Percentiles rank a stretch among this genome's conserved stretches.
Conservation (phyloP, 2,329 filamentous ascomycete species). For the Furcasterigmium furcatum region DNA sequence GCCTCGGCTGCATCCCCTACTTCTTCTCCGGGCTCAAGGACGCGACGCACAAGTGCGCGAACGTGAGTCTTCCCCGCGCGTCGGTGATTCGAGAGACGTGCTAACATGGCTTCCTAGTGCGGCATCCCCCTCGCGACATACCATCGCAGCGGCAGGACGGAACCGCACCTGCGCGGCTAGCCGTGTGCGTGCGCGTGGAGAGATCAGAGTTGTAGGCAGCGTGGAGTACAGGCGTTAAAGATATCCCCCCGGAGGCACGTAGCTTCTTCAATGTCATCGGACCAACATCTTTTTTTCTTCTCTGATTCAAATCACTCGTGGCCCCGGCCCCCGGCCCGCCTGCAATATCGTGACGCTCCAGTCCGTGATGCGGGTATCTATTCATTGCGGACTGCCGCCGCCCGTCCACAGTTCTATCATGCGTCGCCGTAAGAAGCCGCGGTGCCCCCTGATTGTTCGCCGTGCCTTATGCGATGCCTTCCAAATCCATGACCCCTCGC, state of each 20-base stretch:
- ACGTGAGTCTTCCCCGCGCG: constrained; percentile 7
- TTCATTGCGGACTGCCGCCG: constrained; percentile 10
- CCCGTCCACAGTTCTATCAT: background rate
- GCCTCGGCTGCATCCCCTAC: constrained; percentile 18
- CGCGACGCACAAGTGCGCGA: constrained; percentile 15
- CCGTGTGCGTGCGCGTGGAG: background rate
- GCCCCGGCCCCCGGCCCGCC: constrained; percentile 7
- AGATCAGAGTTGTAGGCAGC: background rate
- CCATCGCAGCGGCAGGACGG: constrained; percentile 18
- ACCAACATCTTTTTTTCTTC: too few species aligned
- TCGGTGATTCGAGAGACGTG: background rate
- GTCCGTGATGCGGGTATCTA: constrained; percentile 12
- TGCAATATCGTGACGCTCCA: background rate
- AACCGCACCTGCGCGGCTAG: constrained; percentile 13
- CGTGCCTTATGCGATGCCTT: too few species aligned
- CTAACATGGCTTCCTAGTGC: constrained; percentile 13
- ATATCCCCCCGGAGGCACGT: background rate
- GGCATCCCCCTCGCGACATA: constrained; percentile 18
- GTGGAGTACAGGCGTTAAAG: background rate
- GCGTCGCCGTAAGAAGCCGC: too few species aligned
- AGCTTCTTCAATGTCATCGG: too few species aligned
- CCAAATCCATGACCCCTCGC: constrained; percentile 7
- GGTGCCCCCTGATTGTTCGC: background rate
- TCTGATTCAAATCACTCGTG: too few species aligned
- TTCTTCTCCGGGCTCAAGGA: constrained; percentile 16